A percentile compares a stretch with the other conserved stretches of the same genome.
These are phyloP conservation scores for Carex littledalei DNA, from an alignment of 176 grass and related monocot species.

Conservation along the genomic window DNA sequence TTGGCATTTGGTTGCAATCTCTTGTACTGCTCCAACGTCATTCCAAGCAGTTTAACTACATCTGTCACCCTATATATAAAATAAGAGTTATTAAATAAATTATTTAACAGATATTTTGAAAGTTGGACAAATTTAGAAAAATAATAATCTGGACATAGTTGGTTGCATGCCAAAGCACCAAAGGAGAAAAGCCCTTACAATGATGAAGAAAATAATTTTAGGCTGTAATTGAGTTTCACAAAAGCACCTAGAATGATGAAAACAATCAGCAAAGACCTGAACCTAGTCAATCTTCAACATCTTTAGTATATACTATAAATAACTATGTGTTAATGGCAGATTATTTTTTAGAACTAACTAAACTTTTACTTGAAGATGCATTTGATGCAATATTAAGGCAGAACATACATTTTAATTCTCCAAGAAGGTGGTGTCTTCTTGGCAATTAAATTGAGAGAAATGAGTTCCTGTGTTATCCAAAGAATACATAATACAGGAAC, in stretches of 20 bases:
- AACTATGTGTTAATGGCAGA: background rate
- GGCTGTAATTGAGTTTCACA: too few relatives aligned
- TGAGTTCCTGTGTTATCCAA: too few relatives aligned
- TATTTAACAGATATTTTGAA: background rate
- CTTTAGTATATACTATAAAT: background rate
- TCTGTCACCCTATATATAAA: conserved; percentile 53
- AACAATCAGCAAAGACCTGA: background rate
- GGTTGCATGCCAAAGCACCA: background rate
- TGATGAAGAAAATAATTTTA: too few relatives aligned
- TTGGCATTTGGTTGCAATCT: conserved; percentile 82
- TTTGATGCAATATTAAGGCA: too few relatives aligned
- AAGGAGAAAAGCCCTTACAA: background rate
- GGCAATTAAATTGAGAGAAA: too few relatives aligned
- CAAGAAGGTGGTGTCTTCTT: too few relatives aligned
- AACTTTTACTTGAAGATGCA: background rate
- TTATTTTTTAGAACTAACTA: background rate
- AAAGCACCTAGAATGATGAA: background rate
- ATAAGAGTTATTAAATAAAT: conserved; percentile 23
- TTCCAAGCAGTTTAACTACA: conserved; percentile 79
- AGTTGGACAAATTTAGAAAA: background rate
- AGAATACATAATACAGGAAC: too few relatives aligned
- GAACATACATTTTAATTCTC: too few relatives aligned
- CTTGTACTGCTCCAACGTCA: conserved; percentile 93
- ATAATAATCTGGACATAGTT: background rate
- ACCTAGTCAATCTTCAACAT: background rate